Conservation (phyloP, 2,329 filamentous ascomycete genomes). For the Fusarium lyarnte region DNA sequence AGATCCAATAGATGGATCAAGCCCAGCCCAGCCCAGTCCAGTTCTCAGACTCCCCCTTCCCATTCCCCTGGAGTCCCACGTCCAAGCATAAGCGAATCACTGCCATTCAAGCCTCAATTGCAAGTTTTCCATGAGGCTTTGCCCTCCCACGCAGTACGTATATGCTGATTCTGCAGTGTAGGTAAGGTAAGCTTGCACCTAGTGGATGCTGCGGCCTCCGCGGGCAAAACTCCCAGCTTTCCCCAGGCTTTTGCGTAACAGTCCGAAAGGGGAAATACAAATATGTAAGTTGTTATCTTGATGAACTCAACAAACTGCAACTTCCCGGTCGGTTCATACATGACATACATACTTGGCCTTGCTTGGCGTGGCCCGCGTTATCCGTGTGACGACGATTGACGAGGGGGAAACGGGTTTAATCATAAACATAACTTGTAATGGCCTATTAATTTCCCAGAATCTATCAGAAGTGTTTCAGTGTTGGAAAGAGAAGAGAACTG, state of each 20-base stretch:
- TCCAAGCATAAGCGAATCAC: conserved; percentile 19
- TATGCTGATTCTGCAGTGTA: background rate
- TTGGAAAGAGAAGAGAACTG: background rate
- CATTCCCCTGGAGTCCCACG: conserved; percentile 23
- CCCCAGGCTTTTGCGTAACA: conserved; percentile 29
- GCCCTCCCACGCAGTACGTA: background rate
- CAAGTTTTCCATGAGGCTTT: conserved; percentile 7
- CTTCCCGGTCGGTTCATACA: conserved; percentile 16
- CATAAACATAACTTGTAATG: background rate
- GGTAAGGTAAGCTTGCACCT: background rate
- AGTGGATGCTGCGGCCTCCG: conserved; percentile 7
- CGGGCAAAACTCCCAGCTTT: conserved; percentile 23
- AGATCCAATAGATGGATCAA: conserved; percentile 36
- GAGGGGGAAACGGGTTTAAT: background rate
- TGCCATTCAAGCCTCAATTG: conserved; percentile 30
- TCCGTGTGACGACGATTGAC: conserved; percentile 23
- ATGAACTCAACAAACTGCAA: conserved; percentile 37
- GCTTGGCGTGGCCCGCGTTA: conserved; percentile 14
- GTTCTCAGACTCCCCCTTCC: conserved; percentile 18
- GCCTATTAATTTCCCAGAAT: background rate
- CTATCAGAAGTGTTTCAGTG: background rate
- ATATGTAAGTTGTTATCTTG: conserved; percentile 3
- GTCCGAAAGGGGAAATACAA: conserved; percentile 31
- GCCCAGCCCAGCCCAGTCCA: background rate
- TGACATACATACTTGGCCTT: conserved; percentile 3